Base-by-base conservation (phyloP, 1,284 basidiomycete species). In the Moesziomyces parantarcticus region DNA sequence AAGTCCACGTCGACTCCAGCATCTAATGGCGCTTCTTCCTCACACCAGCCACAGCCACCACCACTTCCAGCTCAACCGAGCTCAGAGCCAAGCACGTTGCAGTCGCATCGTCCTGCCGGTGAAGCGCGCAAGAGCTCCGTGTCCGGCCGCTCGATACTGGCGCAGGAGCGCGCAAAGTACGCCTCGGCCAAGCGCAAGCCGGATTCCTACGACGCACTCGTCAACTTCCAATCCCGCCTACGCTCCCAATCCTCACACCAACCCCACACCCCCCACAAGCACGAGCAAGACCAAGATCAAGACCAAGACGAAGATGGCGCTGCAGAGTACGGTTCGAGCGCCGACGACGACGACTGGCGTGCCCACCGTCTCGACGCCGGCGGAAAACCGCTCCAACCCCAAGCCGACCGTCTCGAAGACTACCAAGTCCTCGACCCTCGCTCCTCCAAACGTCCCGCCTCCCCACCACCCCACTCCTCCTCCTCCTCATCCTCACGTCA, bases 281-380 rank as follows among this genome's bases (percentile, higher is more conserved):
- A 13, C 50, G 10, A 20, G 7, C 42, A 39, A 3, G 43, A 16
- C 14, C 41, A 47, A 16, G 39, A 55, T 5, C 70, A 55, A 3
- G 58, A 65, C 2, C 53, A 63, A 11, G 74, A 60, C 3, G 75
- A 74, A 11, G 58, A 64, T 14, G 55, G 70, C 4, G 69, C 58
- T 34, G 56, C 41, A 20, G 81, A 81, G 49, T 83, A 80, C 49
- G 80, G 81, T 8, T 63, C 73, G 3, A 72, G 66, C 46, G 77
- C 77, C 47, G 78, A 77, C 40, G 77, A 82, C 51, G 42, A 58
- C 22, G 62, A 63, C 22, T 71, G 60, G 61, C 45, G 43, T 7
- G 34, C 43, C 5, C 70, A 73, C 40, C 68, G 61, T 0, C 61
- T 77, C 16, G 66, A 78, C 23, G 73, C 78, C 0, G 77, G 77